Base-by-base conservation (phyloP, 2,329 filamentous ascomycete genomes). In the Fusarium sterilihyphosum region DNA sequence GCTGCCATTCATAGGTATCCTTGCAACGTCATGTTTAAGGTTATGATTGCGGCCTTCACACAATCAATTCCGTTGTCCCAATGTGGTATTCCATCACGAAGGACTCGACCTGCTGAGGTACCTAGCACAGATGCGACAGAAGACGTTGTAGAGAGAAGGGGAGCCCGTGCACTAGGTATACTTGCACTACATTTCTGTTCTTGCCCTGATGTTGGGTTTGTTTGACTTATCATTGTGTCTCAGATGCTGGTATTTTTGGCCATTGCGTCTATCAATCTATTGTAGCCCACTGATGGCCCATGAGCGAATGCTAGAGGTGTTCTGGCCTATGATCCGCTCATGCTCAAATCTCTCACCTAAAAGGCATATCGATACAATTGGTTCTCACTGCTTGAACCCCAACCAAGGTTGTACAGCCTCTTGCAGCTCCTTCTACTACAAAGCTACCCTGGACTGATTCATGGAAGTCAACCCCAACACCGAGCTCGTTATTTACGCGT, bases 371-470 rank as follows among this genome's bases (percentile, higher is more conserved):
- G 17, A 24, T 22, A 29, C 29, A 35, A 46, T 33, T 26, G n/a
- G 40, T 46, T 14, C 26, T 20, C 16, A 57, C 29, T 57, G 49
- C 49, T 43, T 31, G 22, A 46, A 46, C 22, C 17, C 29, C 14
- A 49, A 26, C 22, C 26, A 37, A 50, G 11, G 31, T 22, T 49
- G 41, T 50, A n/a, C 41, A 31, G 16, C 38, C 22, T 33, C 54
- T 38, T 29, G 10, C 29, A 57, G 38, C 18, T 29, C 13, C 12
- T 17, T 13, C 29, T 26, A 12, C 17, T 29, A 7, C 20, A 31
- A 17, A 37, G 20, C 40, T 68, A 61, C 63, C 65, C 65, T 68
- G 35, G 24, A 67, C 63, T 38, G n/a, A 33, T 22, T 18, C 29
- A 22, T 14, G 33, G 29, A 33, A 24, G 22, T 26, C 26, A 29